Conservation (phyloP, 345 rosid genomes). For the Populus alba region DNA sequence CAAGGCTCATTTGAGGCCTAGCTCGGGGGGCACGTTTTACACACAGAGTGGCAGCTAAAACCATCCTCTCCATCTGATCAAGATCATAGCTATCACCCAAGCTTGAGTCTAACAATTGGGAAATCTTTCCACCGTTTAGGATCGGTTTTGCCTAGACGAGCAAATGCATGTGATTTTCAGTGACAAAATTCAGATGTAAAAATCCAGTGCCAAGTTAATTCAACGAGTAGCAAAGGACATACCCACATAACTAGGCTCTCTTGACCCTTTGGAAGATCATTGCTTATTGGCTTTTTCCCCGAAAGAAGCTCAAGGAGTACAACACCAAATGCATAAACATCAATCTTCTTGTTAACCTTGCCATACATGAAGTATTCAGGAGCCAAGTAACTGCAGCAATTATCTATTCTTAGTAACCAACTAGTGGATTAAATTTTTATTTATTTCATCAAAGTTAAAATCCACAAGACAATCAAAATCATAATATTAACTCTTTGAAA, state of each 20-base stretch:
- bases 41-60: constrained; percentile 33
- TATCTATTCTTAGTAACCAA: neutral
- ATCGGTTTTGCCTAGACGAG: constrained; percentile 29
- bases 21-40: constrained; percentile 21
- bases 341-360: constrained; percentile 82
- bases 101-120: constrained; percentile 24
- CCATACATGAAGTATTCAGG: constrained; percentile 98
- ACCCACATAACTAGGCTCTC: constrained; percentile 36
- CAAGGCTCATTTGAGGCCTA: constrained; percentile 31
- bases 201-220: constrained; percentile 6
- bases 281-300: constrained; percentile 29
- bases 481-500: neutral
- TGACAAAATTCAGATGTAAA: neutral
- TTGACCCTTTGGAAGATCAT: constrained; percentile 32
- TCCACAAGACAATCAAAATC: neutral
- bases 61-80: constrained; percentile 31
- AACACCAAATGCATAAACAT: constrained; percentile 88
- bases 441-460: neutral
- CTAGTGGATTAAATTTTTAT: neutral
- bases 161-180: constrained; percentile 6
- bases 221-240: neutral
- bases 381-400: constrained; percentile 78
- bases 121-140: constrained; percentile 21
- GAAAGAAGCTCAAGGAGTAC: constrained; percentile 22
- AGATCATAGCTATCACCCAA: constrained; percentile 25